phyloP scores from a whole-genome alignment of 768 basidiomycete species.

The Hortiboletus campestris region DNA sequence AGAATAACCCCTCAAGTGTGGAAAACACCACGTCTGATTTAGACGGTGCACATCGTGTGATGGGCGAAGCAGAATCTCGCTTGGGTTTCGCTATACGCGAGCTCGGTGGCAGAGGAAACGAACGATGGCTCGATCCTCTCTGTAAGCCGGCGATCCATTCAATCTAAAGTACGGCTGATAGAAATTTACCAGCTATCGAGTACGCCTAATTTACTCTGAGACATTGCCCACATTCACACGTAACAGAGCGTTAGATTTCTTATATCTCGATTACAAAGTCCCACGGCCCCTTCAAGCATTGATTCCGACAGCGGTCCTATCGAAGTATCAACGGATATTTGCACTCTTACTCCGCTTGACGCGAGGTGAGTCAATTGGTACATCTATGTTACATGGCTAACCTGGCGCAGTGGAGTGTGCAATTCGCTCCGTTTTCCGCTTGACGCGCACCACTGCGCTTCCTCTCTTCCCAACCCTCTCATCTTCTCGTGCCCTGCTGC shows the following conservation, averaged over 20 bases:
- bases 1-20: conserved; percentile 24
- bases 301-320: conserved; percentile 68
- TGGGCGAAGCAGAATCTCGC: conserved; percentile 68
- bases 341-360: conserved; percentile 74
- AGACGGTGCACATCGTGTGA: conserved; percentile 35
- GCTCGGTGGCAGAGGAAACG: conserved; percentile 60
- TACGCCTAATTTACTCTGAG: conserved; percentile 3
- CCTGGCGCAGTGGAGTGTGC: conserved; percentile 60
- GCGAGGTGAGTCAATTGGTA: conserved; percentile 52
- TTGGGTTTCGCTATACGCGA: conserved; percentile 85
- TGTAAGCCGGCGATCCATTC: conserved; percentile 48
- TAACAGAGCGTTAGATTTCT: conserved; percentile 78
- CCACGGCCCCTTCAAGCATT: conserved; percentile 73
- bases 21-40: conserved; percentile 27
- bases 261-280: conserved; percentile 90
- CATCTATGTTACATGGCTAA: conserved; percentile 1
- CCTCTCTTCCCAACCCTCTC: conserved; percentile 61
- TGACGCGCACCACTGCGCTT: conserved; percentile 43
- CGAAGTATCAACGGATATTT: conserved; percentile 84
- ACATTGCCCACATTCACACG: background rate
- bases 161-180: conserved; percentile 5
- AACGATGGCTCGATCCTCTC: conserved; percentile 80
- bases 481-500: conserved; percentile 49
- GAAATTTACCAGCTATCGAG: conserved; percentile 22
- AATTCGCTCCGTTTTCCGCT: conserved; percentile 60